Percentiles rank a stretch among this genome's conserved stretches.
phyloP scores from a whole-genome alignment of 140 eudicot species.

The Cichorium intybus region DNA sequence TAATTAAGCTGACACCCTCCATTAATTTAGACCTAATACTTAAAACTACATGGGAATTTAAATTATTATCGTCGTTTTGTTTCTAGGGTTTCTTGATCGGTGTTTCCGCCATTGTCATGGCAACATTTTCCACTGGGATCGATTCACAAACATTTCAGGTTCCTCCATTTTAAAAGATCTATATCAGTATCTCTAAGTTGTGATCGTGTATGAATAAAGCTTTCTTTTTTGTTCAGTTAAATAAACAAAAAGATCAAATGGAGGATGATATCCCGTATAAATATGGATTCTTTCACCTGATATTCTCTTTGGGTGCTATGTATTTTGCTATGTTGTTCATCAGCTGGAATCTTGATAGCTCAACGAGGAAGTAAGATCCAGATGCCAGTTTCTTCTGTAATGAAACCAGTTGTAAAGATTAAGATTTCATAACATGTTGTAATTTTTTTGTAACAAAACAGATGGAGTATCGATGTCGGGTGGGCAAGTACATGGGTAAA shows the following conservation, averaged over 20 bases:
- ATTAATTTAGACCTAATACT: background rate
- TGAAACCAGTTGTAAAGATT: background rate
- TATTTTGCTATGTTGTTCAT: slow-evolving; percentile 93
- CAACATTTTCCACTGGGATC: slow-evolving; percentile 96
- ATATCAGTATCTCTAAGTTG: background rate
- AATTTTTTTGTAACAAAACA: slow-evolving; percentile 16
- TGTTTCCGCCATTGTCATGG: slow-evolving; percentile 78
- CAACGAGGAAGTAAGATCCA: slow-evolving; percentile 66
- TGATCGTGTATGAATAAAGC: slow-evolving; percentile 6
- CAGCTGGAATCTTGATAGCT: slow-evolving; percentile 84
- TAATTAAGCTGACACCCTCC: slow-evolving; percentile 40
- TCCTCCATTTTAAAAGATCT: background rate
- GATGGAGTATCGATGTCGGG: slow-evolving; percentile 99
- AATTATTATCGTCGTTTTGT: background rate
- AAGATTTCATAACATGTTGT: background rate
- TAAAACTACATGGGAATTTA: background rate
- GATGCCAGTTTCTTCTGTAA: background rate
- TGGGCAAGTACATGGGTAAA: slow-evolving; percentile 99
- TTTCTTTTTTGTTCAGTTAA: slow-evolving; percentile 42
- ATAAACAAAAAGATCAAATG: slow-evolving; percentile 53
- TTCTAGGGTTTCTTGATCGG: slow-evolving; percentile 87
- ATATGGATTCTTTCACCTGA: slow-evolving; percentile 90
- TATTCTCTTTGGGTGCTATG: slow-evolving; percentile 96
- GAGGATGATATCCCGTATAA: slow-evolving; percentile 85
- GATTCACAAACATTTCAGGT: slow-evolving; percentile 98